Percentiles rank a stretch among this genome's conserved stretches.
Conservation (phyloP, 2,329 filamentous ascomycete genomes). For the Hysterium pulicare region DNA sequence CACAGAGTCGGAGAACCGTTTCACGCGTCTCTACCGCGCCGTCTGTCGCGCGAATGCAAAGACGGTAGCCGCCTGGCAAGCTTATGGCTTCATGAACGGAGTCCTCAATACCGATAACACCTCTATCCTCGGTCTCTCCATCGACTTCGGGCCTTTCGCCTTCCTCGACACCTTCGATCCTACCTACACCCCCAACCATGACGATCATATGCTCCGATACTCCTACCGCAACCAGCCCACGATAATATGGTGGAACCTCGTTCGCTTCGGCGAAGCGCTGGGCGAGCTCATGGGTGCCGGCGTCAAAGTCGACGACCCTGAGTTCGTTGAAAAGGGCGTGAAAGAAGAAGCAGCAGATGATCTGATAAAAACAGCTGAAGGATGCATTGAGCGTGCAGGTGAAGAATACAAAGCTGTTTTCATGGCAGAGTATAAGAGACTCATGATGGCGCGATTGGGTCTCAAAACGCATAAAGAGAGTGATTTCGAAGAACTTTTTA, state of each 20-base stretch:
- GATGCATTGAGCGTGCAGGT: constrained; percentile 72
- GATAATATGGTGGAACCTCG: constrained; percentile 98
- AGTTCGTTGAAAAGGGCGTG: constrained; percentile 72
- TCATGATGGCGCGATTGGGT: constrained; percentile 79
- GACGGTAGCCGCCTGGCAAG: constrained; percentile 92
- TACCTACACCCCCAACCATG: constrained; percentile 92
- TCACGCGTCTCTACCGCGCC: constrained; percentile 81
- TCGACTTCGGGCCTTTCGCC: constrained; percentile 95
- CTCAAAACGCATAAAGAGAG: constrained; percentile 64
- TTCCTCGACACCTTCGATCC: constrained; percentile 98
- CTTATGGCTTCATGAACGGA: constrained; percentile 98
- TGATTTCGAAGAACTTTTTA: constrained; percentile 80
- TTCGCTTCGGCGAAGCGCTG: constrained; percentile 82
- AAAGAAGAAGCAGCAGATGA: constrained; percentile 63
- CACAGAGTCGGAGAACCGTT: constrained; percentile 76
- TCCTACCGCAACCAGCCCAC: constrained; percentile 91
- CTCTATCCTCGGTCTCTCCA: constrained; percentile 79
- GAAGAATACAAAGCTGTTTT: constrained; percentile 90
- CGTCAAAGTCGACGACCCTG: constrained; percentile 63
- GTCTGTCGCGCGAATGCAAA: constrained; percentile 80
- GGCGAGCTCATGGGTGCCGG: constrained; percentile 86
- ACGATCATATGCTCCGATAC: constrained; percentile 84
- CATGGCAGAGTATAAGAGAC: constrained; percentile 78
- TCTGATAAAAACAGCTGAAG: constrained; percentile 78
- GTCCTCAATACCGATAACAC: constrained; percentile 98